Conservation (phyloP, 2,329 filamentous ascomycete genomes). For the Blumeriella jaapii region DNA sequence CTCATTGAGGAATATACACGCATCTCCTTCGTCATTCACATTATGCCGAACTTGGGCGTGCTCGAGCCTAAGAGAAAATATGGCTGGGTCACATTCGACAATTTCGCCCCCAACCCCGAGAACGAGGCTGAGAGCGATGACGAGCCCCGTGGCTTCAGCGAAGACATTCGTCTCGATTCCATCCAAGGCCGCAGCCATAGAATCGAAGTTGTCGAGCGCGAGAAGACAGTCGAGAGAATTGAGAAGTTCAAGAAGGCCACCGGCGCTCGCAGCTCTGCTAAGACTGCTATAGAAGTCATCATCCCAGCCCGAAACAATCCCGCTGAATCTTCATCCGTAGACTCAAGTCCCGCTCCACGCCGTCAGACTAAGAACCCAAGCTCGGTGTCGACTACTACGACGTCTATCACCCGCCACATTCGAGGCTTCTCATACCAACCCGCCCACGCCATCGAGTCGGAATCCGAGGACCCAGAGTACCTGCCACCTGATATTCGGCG, state of each 20-base stretch:
- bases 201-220: background rate
- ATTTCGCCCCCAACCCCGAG: background rate
- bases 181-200: background rate
- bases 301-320: too few species aligned
- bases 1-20: conserved; percentile 4
- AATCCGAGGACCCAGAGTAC: background rate
- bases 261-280: background rate
- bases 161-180: too few species aligned
- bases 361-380: too few species aligned
- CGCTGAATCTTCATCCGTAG: too few species aligned
- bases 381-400: too few species aligned
- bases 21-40: conserved; percentile 3
- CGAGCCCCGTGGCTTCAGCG: background rate
- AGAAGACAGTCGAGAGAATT: background rate
- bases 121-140: background rate
- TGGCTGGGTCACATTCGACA: background rate
- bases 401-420: too few species aligned
- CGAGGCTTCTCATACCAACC: too few species aligned
- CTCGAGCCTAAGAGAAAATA: background rate
- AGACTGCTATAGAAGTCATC: background rate
- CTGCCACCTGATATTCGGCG: background rate
- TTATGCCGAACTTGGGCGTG: conserved; percentile 4
- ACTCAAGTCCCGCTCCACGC: too few species aligned
- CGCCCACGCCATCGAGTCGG: background rate
- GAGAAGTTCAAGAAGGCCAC: background rate